Evolutionary conservation across 345 rosid species (phyloP), one percentile per base, ranked within the genome.

Genomic region (Geranium rotundifolium): DNA sequence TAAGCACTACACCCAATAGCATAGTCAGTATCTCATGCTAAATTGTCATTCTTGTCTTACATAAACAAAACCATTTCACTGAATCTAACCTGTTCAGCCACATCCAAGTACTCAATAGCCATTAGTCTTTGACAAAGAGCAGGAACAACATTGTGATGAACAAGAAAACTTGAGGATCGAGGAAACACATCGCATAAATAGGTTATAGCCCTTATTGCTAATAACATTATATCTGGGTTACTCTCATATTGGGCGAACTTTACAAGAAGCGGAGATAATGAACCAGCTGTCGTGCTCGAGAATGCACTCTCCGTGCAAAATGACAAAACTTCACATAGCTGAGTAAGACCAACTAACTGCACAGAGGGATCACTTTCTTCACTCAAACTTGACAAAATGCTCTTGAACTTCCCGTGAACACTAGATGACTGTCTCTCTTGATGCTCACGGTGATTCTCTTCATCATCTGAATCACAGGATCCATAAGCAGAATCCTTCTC

Each of bases 181-280:
- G 99, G 97, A 75, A 79, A 93, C 50, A 86, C 88, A 74, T 93
- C 99, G 49, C 91, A 86, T 67, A 93, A 71, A 73, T 93, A 87
- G 64, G 99, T 93, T 62, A 93, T 77, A 52, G 90, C 90, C 82
- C 99, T 83, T 68, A 84, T 75, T 2, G 97, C 89, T 52, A 90
- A 77, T 29, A 93, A 69, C 87, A 89, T 83, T 73, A 87, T 81
- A 62, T 87, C 82, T 2, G 87, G 86, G 72, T 79, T 76, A 74
- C 54, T 74, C 72, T 86, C 88, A 64, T 78, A 76, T 76, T 76
- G 88, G 10, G 90, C 73, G 67, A 85, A 77, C 73, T 65, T 81
- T 57, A 89, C 96, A 67, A 93, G 91, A 65, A 88, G 73, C 0
- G 91, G 96, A 0, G 97, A 81, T 57, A 93, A 75, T 31, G 77